Evolutionary conservation across 371 early-diverging fungal species (phyloP), one percentile per base, ranked within the genome.

Genomic region (Mucor racemosus): DNA sequence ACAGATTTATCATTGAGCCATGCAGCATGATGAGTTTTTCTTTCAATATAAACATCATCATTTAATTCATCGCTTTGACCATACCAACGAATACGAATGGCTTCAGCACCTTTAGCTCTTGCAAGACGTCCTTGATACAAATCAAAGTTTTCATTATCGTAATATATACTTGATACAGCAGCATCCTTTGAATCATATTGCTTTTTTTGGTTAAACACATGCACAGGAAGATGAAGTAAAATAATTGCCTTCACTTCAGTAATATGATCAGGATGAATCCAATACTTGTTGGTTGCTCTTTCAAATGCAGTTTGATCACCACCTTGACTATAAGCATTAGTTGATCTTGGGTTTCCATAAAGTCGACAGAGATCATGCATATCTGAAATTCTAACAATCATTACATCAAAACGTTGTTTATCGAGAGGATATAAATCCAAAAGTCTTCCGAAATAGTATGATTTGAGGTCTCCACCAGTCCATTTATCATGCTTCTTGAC

Each of bases 241-340:
- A 99, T 93, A 65, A 88, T 81, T 50, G 92, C 89, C 76, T 96
- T 95, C 65, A 99, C 88, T 74, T 97, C 96, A 54, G 92, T 94
- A 46, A 99, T 91, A 79, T 99, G 97, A 74, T 99, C 97, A 0
- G 94, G 94, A 69, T 97, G 97, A 10, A 99, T 95, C 99, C 99
- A 99, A 79, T 98, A 99, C 80, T 99, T 95, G 56, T 92, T 89
- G 33, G 96, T 95, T 58, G 91, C 86, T 31, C 96, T 85, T n/a
- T 95, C 94, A 84, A 94, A 94, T 59, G 89, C 90, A 53, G 82
- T 86, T 62, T 89, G 86, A 17, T 83, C 73, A 19, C 58, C 63
- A 33, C 68, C 67, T 58, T 48, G 44, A 56, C 57, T 44, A 36
- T 58, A 64, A 3, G 60, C 72, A 9, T 41, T 15, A 33, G 46